A percentile compares a stretch with the other conserved stretches of the same genome.
Evolutionary conservation across 75 land plant genomes (phyloP).

Genomic region (Picea sitchensis): DNA sequence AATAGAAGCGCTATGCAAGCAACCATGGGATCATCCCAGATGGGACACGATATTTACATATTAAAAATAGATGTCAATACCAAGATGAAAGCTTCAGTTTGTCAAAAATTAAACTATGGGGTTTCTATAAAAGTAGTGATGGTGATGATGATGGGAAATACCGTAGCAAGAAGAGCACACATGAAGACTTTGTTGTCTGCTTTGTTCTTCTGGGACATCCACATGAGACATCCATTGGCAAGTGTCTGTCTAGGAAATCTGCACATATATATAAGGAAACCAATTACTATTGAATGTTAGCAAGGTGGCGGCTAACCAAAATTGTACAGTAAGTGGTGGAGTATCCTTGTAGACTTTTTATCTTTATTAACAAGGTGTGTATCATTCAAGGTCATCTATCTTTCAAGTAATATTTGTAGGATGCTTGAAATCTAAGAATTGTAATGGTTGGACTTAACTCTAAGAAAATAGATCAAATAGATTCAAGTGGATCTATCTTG

Average conservation of each 20-base stretch:
- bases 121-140: background rate
- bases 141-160: conserved; percentile 7
- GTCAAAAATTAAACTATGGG: background rate
- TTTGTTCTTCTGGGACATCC: conserved; percentile 54
- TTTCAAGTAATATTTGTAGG: too few relatives aligned
- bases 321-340: too few relatives aligned
- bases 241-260: conserved; percentile 78
- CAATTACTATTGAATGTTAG: too few relatives aligned
- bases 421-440: too few relatives aligned
- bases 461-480: too few relatives aligned
- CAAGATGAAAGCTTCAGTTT: background rate
- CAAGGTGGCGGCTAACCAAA: too few relatives aligned
- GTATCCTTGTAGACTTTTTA: too few relatives aligned
- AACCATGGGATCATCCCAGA: background rate
- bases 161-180: conserved; percentile 85
- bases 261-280: background rate
- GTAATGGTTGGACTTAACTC: too few relatives aligned
- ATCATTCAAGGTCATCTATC: too few relatives aligned
- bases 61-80: background rate
- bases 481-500: too few relatives aligned
- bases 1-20: conserved; percentile 67
- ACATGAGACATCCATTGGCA: conserved; percentile 33
- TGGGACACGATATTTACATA: background rate
- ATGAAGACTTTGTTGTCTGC: conserved; percentile 63
- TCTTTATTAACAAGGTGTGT: too few relatives aligned